Percentiles rank a stretch among this genome's conserved stretches.
phyloP scores from a whole-genome alignment of 2,329 filamentous ascomycete species.

The Pseudogymnoascus verrucosus region DNA sequence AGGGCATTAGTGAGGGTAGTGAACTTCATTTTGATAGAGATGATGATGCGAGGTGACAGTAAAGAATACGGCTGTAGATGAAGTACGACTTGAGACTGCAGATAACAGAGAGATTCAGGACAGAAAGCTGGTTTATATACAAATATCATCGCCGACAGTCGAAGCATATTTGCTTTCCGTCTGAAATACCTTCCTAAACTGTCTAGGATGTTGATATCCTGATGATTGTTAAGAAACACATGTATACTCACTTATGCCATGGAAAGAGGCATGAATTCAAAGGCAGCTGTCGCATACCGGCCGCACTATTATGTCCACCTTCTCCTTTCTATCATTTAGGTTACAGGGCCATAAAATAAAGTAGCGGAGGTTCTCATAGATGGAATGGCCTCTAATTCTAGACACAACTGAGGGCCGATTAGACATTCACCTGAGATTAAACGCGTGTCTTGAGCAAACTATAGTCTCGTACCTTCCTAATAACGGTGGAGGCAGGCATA shows the following conservation, averaged over 20 bases:
- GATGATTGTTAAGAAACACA: background rate
- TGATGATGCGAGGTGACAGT: background rate
- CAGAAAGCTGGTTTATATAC: background rate
- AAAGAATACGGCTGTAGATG: background rate
- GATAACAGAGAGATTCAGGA: background rate
- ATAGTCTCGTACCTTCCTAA: background rate
- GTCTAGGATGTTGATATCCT: background rate
- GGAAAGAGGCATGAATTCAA: background rate
- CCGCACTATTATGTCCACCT: background rate
- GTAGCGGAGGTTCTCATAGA: background rate
- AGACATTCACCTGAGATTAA: background rate
- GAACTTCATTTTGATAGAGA: conserved; percentile 41
- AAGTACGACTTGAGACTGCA: background rate
- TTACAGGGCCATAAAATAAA: background rate
- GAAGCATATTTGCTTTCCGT: background rate
- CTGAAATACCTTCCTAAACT: background rate
- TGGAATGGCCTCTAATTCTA: background rate
- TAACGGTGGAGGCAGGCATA: background rate
- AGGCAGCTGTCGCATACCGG: background rate
- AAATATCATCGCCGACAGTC: background rate
- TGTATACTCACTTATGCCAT: background rate
- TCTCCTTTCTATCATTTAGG: background rate
- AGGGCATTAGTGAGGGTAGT: conserved; percentile 30
- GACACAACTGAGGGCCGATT: background rate
- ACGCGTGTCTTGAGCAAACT: background rate